phyloP scores from a whole-genome alignment of 768 basidiomycete genomes.

The Pleurotus citrinopileatus region DNA sequence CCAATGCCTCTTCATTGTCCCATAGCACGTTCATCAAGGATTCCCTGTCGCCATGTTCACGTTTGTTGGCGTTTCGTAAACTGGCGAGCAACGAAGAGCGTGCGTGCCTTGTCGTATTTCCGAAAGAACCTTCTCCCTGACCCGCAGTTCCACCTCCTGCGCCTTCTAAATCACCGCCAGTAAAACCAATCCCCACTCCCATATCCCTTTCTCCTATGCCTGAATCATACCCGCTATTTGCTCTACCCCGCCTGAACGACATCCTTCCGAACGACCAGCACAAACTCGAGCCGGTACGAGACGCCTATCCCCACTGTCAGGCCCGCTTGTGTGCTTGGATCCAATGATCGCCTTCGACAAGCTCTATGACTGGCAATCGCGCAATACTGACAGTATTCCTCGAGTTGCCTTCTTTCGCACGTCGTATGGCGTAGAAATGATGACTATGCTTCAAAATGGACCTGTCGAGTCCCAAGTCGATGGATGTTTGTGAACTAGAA shows the following conservation, averaged over 20 bases:
- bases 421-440: neutral
- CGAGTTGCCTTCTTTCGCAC: neutral
- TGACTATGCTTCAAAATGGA: too few relatives aligned
- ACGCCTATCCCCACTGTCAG: neutral
- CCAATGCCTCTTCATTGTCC: neutral
- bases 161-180: neutral
- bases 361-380: neutral
- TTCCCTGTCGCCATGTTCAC: neutral
- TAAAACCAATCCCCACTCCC: neutral
- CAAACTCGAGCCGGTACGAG: conserved; percentile 2
- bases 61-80: neutral
- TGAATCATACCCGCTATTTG: neutral
- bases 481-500: too few relatives aligned
- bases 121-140: neutral
- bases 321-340: neutral
- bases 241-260: neutral
- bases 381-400: neutral
- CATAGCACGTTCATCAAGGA: neutral
- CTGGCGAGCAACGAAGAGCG: neutral
- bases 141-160: neutral
- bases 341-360: neutral
- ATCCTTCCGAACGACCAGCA: neutral
- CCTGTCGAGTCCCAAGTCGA: too few relatives aligned
- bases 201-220: neutral
- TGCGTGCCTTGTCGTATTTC: neutral